Base-by-base conservation (phyloP, 495 filamentous ascomycete species). In the Annulohypoxylon bovei region DNA sequence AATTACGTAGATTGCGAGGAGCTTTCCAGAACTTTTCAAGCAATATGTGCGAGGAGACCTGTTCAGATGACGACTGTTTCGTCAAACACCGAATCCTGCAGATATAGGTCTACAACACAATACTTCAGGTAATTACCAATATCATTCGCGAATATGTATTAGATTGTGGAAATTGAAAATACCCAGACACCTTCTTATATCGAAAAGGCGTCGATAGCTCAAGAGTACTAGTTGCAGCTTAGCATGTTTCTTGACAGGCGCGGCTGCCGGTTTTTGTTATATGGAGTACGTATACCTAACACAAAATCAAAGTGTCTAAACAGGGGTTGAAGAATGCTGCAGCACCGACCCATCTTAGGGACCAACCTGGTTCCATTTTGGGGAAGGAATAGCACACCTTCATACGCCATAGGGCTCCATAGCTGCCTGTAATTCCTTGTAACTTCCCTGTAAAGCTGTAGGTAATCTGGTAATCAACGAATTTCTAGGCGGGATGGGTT, bases 1-100 rank as follows among this genome's bases (percentile, higher is more conserved):
- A 14, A 67, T 71, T 71, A 71, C 68, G 68, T 71, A 67, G 44
- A 40, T 35, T 68, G 49, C 57, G 46, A 58, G 62, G 50, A 71
- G 58, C 59, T 72, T 56, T 68, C 69, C 37, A 67, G 46, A 65
- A 65, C 20, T 46, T 50, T 37, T 59, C 42, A 61, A 63, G 33
- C 42, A 52, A 16, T 28, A 7, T 35, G 16, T 55, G 28, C n/a
- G 6, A 55, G 12, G n/a, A 37, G 12, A 63, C 30, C 8, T 44
- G 27, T 35, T 23, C 58, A 44, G 35, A 39, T 56, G 20, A 37
- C 20, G 20, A 23, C 11, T 56, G n/a, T 20, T 1, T 5, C 12
- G 9, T 12, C 20, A 25, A 56, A 12, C 7, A 39, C 20, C 44
- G 22, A 47, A 47, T 9, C 22, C 20, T 23, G 44, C 44, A 47